A percentile compares a stretch with the other conserved stretches of the same genome.
Conservation (phyloP, 2,329 filamentous ascomycete species). For the Emericellopsis atlantica region DNA sequence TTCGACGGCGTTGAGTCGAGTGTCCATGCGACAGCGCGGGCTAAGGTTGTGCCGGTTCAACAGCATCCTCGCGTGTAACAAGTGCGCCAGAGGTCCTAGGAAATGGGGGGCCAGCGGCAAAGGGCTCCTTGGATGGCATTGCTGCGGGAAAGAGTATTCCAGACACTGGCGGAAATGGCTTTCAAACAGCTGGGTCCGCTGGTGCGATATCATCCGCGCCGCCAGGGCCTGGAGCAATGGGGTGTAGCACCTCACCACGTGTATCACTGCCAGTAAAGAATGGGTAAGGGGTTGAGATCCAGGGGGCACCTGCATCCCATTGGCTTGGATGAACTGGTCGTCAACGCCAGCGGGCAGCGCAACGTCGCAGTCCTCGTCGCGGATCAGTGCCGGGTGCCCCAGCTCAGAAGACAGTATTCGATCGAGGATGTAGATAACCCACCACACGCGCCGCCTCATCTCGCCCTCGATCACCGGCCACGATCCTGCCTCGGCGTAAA, state of each 20-base stretch:
- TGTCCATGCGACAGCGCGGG: slow-evolving; percentile 52
- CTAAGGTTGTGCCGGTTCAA: slow-evolving; percentile 83
- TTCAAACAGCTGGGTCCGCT: slow-evolving; percentile 65
- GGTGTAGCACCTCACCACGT: slow-evolving; percentile 67
- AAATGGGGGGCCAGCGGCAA: slow-evolving; percentile 61
- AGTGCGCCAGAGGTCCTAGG: slow-evolving; percentile 61
- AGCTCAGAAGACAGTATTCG: slow-evolving; percentile 69
- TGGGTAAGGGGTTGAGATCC: slow-evolving; percentile 47
- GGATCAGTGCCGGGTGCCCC: slow-evolving; percentile 68
- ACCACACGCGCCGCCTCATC: slow-evolving; percentile 83
- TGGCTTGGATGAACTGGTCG: slow-evolving; percentile 60
- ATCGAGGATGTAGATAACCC: slow-evolving; percentile 85
- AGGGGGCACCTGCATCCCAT: slow-evolving; percentile 37
- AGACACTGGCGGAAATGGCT: slow-evolving; percentile 67
- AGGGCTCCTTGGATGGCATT: slow-evolving; percentile 55
- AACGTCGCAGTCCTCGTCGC: slow-evolving; percentile 81
- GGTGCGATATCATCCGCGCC: slow-evolving; percentile 52
- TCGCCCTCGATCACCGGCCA: slow-evolving; percentile 70
- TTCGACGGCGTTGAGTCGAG: slow-evolving; percentile 60
- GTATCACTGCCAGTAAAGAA: slow-evolving; percentile 66
- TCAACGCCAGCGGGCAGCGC: slow-evolving; percentile 67
- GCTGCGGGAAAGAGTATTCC: slow-evolving; percentile 61
- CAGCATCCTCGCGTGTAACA: slow-evolving; percentile 73
- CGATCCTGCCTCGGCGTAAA: slow-evolving; percentile 63
- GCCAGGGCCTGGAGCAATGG: slow-evolving; percentile 60